A percentile compares a stretch with the other conserved stretches of the same genome.
phyloP scores from a whole-genome alignment of 306 rosid species.

The Pyrus communis region DNA sequence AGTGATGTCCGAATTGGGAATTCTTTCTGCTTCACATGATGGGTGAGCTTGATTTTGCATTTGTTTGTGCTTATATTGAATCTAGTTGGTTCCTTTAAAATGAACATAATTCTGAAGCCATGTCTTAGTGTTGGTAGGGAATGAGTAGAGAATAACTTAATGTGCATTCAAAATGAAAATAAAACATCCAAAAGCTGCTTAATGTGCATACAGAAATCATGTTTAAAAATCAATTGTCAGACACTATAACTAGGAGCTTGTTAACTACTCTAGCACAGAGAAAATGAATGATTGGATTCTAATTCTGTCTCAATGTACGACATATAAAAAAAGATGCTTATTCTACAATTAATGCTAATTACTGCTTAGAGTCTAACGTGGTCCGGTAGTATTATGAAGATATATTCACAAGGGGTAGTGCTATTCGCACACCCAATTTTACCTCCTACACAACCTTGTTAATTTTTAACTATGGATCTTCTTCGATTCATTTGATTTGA shows the following conservation, averaged over 20 bases:
- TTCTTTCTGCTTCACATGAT: conserved; percentile 92
- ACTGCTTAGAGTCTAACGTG: not conserved
- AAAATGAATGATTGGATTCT: not conserved
- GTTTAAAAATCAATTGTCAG: not conserved
- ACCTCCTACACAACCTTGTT: no score
- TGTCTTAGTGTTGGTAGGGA: not conserved
- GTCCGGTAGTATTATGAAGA: not conserved
- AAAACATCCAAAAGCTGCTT: not conserved
- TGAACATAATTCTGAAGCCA: not conserved
- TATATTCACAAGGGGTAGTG: not conserved
- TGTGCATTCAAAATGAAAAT: not conserved
- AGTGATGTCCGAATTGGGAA: conserved; percentile 75
- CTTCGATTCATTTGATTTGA: no score
- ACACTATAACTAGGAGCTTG: not conserved
- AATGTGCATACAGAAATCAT: not conserved
- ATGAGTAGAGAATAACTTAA: not conserved
- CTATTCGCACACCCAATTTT: no score
- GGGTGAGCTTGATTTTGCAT: conserved; percentile 47
- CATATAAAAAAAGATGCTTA: not conserved
- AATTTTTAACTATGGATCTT: no score
- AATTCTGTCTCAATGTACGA: not conserved
- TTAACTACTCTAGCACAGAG: not conserved
- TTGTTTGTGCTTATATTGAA: not conserved
- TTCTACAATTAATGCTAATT: not conserved
- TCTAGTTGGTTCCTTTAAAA: not conserved